Percentiles rank a stretch among this genome's conserved stretches.
phyloP scores from a whole-genome alignment of 2,329 filamentous ascomycete species.

The Nothopassalora personata region DNA sequence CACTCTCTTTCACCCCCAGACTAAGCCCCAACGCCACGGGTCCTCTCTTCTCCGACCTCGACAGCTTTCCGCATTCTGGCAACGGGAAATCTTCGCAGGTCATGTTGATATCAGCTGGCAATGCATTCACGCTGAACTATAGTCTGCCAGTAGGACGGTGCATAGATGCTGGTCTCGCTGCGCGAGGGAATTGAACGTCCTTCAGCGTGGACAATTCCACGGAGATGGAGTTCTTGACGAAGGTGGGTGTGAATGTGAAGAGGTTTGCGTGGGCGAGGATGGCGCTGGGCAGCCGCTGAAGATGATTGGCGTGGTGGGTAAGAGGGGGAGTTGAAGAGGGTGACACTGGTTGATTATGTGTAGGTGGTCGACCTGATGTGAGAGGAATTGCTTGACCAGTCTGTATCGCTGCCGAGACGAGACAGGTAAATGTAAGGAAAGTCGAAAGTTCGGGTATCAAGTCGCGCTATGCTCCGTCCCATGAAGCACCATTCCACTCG shows the following conservation, averaged over 20 bases:
- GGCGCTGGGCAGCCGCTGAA: conserved; percentile 43
- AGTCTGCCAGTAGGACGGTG: conserved; percentile 36
- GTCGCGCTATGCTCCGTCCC: neutral
- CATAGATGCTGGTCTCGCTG: conserved; percentile 35
- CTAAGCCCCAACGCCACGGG: conserved; percentile 40
- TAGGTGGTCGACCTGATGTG: neutral
- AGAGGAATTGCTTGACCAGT: neutral
- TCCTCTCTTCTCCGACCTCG: conserved; percentile 39
- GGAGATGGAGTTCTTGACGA: conserved; percentile 40
- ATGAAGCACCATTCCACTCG: neutral
- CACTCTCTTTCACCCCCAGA: conserved; percentile 45
- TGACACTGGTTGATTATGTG: conserved; percentile 19
- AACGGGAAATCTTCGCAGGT: conserved; percentile 25
- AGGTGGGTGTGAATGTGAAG: conserved; percentile 41
- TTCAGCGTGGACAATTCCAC: conserved; percentile 23
- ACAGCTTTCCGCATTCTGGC: conserved; percentile 24
- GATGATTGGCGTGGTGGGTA: conserved; percentile 32
- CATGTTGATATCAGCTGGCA: conserved; percentile 37
- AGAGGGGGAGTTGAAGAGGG: conserved; percentile 16
- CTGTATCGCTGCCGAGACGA: neutral
- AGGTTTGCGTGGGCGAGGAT: conserved; percentile 41
- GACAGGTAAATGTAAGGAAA: neutral
- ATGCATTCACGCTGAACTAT: conserved; percentile 39
- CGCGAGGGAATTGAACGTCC: conserved; percentile 35
- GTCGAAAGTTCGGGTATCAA: neutral